Base-by-base conservation (phyloP, 148 eudicot species). In the Amaranthus cruentus region DNA sequence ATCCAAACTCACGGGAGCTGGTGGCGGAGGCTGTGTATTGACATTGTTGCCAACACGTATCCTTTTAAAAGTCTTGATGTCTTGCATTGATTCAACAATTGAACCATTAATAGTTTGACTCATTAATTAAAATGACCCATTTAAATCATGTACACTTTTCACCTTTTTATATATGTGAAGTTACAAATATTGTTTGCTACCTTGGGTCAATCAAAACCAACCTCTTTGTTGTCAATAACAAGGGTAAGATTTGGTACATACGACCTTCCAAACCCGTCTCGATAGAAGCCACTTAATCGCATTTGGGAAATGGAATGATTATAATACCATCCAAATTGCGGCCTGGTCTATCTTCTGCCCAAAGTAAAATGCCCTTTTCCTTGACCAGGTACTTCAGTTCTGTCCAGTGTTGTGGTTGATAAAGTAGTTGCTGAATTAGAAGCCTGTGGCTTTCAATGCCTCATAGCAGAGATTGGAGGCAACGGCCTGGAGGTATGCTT, bases 1-100 rank as follows among this genome's bases (percentile, higher is more conserved):
- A 61, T 81, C 98, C 76, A 95, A 95, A 79, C 83, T 95, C 66
- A 95, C 98, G 7, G 97, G 98, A 79, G 98, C 98, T 76, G 98
- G 98, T 76, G 98, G 98, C 9, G 98, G 98, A 60, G 98, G 98
- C 77, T 95, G 98, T 69, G 97, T 95, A 76, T 72, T 95, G 66
- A 95, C 98, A 21, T 84, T 95, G 43, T 66, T 91, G 78, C 98
- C 97, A 70, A 84, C 88, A 44, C 73, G 98, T 94, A 94, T 94
- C 98, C 98, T 75, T 75, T 55, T 44, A 42, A 51, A 72, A 49
- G 63, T 28, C 65, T 48, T 10, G 28, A 46, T 44, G 13, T 71
- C 38, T 66, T 61, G 6, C 8, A 66, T 66, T 60, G 13, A 38
- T 0, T 10, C 0, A 3, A 42, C 62, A 4, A 7, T 63, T 64